A percentile compares a stretch with the other conserved stretches of the same genome.
Conservation (phyloP, 176 grass and related monocot genomes). For the Guadua angustifolia region DNA sequence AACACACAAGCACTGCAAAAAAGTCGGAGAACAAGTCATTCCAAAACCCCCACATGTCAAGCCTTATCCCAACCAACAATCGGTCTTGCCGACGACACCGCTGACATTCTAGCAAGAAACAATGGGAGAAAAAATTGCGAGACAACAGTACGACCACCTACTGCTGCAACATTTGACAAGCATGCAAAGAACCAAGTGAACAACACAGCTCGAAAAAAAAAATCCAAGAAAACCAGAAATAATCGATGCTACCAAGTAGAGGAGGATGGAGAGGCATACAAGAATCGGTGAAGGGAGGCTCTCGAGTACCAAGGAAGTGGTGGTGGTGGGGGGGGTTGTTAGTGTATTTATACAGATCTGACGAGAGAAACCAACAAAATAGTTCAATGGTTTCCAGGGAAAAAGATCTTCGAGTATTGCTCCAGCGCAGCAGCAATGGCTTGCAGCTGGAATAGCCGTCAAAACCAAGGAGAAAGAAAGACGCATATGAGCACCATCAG, state of each 20-base stretch:
- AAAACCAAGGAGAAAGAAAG: conserved; percentile 38
- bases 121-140: background rate
- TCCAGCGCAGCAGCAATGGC: background rate
- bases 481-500: background rate
- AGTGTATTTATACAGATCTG: conserved; percentile 52
- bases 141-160: background rate
- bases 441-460: conserved; percentile 33
- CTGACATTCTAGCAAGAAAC: conserved; percentile 14
- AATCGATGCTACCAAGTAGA: background rate
- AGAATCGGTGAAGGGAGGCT: conserved; percentile 30
- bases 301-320: background rate
- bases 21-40: background rate
- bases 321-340: background rate
- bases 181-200: conserved; percentile 17
- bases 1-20: background rate
- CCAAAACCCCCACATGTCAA: conserved; percentile 6
- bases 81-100: background rate
- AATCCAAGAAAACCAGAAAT: background rate
- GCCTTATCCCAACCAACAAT: conserved; percentile 27
- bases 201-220: background rate
- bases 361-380: conserved; percentile 36
- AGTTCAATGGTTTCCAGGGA: conserved; percentile 30
- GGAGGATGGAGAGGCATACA: conserved; percentile 8
- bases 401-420: conserved; percentile 15
- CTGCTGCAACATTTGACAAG: background rate